Evolutionary conservation across 371 early-diverging fungal genomes (phyloP).

Genomic region (Rhizopus delemar): DNA sequence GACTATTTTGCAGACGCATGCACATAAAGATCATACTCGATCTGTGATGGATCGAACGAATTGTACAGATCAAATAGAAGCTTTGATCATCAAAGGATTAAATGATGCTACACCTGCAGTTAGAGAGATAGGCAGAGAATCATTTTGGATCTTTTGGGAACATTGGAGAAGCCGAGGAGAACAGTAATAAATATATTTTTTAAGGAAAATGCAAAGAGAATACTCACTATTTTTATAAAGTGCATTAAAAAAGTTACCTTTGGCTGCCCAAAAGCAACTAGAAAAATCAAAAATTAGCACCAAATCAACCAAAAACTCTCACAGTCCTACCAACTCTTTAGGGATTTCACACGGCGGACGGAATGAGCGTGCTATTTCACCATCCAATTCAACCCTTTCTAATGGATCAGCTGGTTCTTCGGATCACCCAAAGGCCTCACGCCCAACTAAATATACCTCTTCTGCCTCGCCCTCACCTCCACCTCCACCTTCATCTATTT

Average conservation of each 20-base stretch:
- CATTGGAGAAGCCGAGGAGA: conserved; percentile 49
- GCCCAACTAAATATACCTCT: no score
- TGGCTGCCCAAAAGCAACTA: conserved; percentile 33
- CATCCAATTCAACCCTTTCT: conserved; percentile 37
- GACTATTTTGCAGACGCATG: conserved; percentile 41
- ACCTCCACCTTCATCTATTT: conserved; percentile 21
- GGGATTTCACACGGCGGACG: conserved; percentile 30
- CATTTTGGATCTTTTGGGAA: conserved; percentile 49
- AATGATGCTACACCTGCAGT: conserved; percentile 48
- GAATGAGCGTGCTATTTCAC: conserved; percentile 26
- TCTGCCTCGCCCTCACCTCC: conserved; percentile 11
- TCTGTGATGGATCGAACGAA: conserved; percentile 39
- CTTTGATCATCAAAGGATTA: conserved; percentile 42
- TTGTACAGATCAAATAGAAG: conserved; percentile 34
- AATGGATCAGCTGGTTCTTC: conserved; percentile 18
- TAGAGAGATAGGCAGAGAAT: conserved; percentile 41
- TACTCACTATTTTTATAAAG: conserved; percentile 11
- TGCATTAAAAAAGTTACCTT: conserved; percentile 27
- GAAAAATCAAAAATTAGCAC: conserved; percentile 29
- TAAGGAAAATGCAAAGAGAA: neutral
- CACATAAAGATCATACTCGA: conserved; percentile 34
- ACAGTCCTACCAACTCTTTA: conserved; percentile 34
- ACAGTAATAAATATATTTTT: conserved; percentile 22
- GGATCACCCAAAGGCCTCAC: neutral
- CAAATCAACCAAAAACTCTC: conserved; percentile 9